These are phyloP conservation scores for Paragyromitra xinjiangensis DNA, from an alignment of 495 filamentous ascomycete species.

Conservation along the genomic window DNA sequence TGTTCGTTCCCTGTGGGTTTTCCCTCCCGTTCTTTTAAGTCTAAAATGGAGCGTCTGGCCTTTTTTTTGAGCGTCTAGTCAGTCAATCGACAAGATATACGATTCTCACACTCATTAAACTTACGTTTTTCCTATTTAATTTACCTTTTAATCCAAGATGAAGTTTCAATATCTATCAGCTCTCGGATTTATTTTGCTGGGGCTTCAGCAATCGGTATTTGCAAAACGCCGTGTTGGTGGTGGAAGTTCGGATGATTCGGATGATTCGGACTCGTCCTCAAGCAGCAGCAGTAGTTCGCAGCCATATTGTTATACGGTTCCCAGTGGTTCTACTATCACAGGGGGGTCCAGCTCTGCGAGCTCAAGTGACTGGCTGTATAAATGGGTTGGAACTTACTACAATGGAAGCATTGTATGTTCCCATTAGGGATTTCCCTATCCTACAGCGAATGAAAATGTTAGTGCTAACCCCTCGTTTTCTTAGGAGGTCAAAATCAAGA, in stretches of 20 bases:
- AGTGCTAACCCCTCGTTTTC: background rate
- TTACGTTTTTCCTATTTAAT: background rate
- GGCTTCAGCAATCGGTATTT: conserved; percentile 16
- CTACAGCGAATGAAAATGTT: background rate
- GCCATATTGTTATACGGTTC: conserved; percentile 7
- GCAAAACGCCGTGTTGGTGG: conserved; percentile 10
- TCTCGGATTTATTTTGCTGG: conserved; percentile 16
- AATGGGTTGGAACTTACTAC: conserved; percentile 43
- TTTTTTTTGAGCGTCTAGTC: too few relatives aligned
- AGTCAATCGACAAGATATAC: background rate
- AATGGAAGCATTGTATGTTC: conserved; percentile 37
- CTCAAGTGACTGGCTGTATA: conserved; percentile 30
- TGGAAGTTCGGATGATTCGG: background rate
- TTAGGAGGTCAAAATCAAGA: conserved; percentile 26
- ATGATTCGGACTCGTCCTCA: background rate
- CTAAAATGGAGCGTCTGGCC: background rate
- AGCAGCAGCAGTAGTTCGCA: background rate
- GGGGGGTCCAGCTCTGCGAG: background rate
- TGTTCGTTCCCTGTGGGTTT: background rate
- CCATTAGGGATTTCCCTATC: background rate
- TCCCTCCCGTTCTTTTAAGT: background rate
- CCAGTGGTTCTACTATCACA: background rate
- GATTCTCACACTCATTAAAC: conserved; percentile 5
- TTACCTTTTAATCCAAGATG: conserved; percentile 29
- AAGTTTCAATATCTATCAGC: conserved; percentile 19